Percentiles rank a stretch among this genome's conserved stretches.
These are phyloP conservation scores for Venturia aucupariae DNA, from an alignment of 2,329 filamentous ascomycete species.

Conservation along the genomic window DNA sequence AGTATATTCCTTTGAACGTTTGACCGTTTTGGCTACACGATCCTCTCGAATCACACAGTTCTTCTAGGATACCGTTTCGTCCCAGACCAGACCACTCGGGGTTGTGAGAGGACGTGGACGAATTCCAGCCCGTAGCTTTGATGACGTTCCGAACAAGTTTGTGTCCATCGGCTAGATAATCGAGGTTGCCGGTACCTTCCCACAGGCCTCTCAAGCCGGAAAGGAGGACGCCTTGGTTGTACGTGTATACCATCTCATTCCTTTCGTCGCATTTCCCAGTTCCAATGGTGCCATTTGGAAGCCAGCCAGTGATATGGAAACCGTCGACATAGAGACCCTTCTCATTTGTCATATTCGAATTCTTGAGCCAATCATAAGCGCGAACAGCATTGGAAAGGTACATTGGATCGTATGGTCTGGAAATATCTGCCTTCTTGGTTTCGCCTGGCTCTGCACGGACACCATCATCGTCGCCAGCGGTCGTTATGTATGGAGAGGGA, in stretches of 20 bases:
- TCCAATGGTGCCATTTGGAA: constrained; percentile 45
- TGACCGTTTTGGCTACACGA: constrained; percentile 75
- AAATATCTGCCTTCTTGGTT: constrained; percentile 21
- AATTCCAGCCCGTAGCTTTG: constrained; percentile 66
- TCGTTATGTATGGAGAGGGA: constrained; percentile 52
- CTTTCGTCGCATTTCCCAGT: constrained; percentile 69
- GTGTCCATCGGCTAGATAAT: constrained; percentile 72
- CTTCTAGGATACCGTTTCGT: constrained; percentile 71
- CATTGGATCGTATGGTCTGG: constrained; percentile 44
- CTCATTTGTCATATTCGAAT: constrained; percentile 70
- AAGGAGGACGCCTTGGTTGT: constrained; percentile 88
- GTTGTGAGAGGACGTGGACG: constrained; percentile 10
- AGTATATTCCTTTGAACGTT: constrained; percentile 92
- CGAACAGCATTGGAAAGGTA: constrained; percentile 66
- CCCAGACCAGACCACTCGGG: constrained; percentile 34
- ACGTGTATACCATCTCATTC: constrained; percentile 87
- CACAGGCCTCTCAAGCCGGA: constrained; percentile 74
- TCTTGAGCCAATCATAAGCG: constrained; percentile 71
- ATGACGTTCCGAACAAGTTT: constrained; percentile 65
- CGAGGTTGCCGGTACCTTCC: constrained; percentile 61
- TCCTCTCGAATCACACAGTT: constrained; percentile 66
- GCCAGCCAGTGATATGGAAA: constrained; percentile 67
- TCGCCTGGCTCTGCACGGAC: constrained; percentile 6
- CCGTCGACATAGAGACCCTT: constrained; percentile 75
- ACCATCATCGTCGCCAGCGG: constrained; percentile 9